Conservation (phyloP, 768 basidiomycete species). For the Austroboletus festivus region DNA sequence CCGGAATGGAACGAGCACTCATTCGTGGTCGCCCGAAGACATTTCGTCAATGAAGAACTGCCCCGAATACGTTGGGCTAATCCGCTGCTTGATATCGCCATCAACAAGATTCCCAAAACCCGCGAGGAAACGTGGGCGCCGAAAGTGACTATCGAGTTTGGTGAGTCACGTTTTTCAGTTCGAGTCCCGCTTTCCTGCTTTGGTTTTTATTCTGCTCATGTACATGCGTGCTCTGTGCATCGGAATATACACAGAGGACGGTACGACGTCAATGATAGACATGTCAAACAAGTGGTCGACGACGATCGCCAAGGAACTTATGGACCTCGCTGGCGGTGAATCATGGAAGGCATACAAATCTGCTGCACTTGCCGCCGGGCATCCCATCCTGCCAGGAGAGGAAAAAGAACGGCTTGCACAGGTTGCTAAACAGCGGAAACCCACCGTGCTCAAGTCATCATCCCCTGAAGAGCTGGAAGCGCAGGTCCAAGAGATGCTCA, state of each 20-base stretch:
- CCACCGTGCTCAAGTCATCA: conserved; percentile 2
- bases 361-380: conserved; percentile 43
- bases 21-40: conserved; percentile 38
- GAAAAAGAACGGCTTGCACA: conserved; percentile 27
- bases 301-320: conserved; percentile 63
- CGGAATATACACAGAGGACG: conserved; percentile 57
- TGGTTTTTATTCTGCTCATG: too few species aligned
- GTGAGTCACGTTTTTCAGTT: too few species aligned
- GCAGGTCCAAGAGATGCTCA: conserved; percentile 32
- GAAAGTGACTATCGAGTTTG: conserved; percentile 56
- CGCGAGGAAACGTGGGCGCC: conserved; percentile 57
- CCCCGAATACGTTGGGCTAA: conserved; percentile 78
- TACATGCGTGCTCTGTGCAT: too few species aligned
- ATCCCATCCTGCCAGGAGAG: conserved; percentile 48
- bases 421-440: conserved; percentile 12
- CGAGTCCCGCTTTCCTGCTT: too few species aligned
- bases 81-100: conserved; percentile 58
- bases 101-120: conserved; percentile 53
- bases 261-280: conserved; percentile 43
- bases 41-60: conserved; percentile 77
- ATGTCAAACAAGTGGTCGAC: conserved; percentile 70
- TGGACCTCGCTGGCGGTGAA: conserved; percentile 61
- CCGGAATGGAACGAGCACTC: too few species aligned
- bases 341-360: conserved; percentile 57
- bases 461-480: conserved; percentile 20